phyloP scores from a whole-genome alignment of 139 green algal genomes.

The Micromonas pusilla region DNA sequence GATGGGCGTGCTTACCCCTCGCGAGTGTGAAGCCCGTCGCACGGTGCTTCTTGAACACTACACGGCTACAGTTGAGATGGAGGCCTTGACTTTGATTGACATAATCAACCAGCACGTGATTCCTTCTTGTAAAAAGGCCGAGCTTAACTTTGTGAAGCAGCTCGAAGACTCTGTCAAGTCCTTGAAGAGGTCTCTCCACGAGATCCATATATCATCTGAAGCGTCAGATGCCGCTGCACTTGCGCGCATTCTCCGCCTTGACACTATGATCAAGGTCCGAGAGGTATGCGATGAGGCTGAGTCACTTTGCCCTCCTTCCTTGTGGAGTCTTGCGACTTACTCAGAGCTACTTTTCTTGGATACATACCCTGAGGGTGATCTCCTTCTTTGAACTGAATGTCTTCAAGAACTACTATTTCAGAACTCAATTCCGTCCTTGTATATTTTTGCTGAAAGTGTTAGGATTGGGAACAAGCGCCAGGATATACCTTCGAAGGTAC shows the following conservation, averaged over 20 bases:
- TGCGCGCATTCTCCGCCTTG: slow-evolving; percentile 19
- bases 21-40: slow-evolving; percentile 18
- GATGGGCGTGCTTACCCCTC: slow-evolving; percentile 21
- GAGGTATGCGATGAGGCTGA: slow-evolving; percentile 28
- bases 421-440: no score
- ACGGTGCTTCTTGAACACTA: slow-evolving; percentile 27
- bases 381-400: not conserved
- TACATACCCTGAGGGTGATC: slow-evolving; percentile 1
- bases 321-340: slow-evolving; percentile 32
- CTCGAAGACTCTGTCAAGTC: not conserved
- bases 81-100: slow-evolving; percentile 30
- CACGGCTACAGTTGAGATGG: slow-evolving; percentile 29
- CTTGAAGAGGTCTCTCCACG: not conserved
- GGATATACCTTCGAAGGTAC: no score
- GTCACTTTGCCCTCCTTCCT: not conserved
- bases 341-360: slow-evolving; percentile 33
- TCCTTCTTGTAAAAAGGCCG: slow-evolving; percentile 22
- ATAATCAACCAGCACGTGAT: slow-evolving; percentile 37
- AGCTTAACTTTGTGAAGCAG: not conserved
- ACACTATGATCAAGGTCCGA: slow-evolving; percentile 25
- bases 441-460: no score
- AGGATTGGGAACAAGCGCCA: no score
- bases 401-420: no score
- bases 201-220: slow-evolving; percentile 16
- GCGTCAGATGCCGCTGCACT: not conserved